Conservation (phyloP, 345 rosid genomes). For the Sisymbrium altissimum region DNA sequence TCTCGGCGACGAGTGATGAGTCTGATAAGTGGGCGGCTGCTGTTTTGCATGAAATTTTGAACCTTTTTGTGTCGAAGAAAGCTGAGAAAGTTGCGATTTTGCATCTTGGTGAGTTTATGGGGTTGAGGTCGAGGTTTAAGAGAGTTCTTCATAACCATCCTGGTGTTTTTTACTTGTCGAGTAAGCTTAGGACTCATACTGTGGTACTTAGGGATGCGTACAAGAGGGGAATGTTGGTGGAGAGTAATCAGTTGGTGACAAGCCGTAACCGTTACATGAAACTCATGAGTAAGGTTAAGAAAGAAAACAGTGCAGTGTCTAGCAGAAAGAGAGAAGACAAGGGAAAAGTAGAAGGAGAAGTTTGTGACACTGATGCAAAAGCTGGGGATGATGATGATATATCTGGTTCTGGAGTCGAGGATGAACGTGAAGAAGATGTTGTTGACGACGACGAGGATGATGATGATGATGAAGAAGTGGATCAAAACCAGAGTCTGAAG, state of each 20-base stretch:
- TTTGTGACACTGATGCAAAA: slow-evolving; percentile 40
- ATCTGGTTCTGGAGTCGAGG: slow-evolving; percentile 38
- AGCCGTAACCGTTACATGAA: slow-evolving; percentile 68
- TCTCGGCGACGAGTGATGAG: slow-evolving; percentile 59
- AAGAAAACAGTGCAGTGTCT: slow-evolving; percentile 37
- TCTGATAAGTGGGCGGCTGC: slow-evolving; percentile 78
- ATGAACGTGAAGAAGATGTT: slow-evolving; percentile 19
- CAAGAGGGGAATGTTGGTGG: slow-evolving; percentile 66
- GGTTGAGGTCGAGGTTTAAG: slow-evolving; percentile 82
- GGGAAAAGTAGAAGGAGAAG: slow-evolving; percentile 37
- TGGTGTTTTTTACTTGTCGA: slow-evolving; percentile 69
- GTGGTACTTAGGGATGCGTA: slow-evolving; percentile 76
- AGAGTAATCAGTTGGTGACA: slow-evolving; percentile 52
- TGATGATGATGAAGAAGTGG: slow-evolving; percentile 35
- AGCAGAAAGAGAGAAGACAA: slow-evolving; percentile 40
- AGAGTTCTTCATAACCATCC: slow-evolving; percentile 73
- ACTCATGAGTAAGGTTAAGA: slow-evolving; percentile 61
- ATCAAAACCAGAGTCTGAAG: slow-evolving; percentile 7
- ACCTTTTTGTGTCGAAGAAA: slow-evolving; percentile 73
- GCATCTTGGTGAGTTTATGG: slow-evolving; percentile 63
- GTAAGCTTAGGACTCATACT: slow-evolving; percentile 63
- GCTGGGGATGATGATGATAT: slow-evolving; percentile 39
- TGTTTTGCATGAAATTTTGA: slow-evolving; percentile 72
- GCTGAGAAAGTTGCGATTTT: slow-evolving; percentile 59
- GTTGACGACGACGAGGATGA: slow-evolving; percentile 32